Evolutionary conservation across 768 basidiomycete genomes (phyloP), one percentile per base, ranked within the genome.

Genomic region (Kwoniella sp.): DNA sequence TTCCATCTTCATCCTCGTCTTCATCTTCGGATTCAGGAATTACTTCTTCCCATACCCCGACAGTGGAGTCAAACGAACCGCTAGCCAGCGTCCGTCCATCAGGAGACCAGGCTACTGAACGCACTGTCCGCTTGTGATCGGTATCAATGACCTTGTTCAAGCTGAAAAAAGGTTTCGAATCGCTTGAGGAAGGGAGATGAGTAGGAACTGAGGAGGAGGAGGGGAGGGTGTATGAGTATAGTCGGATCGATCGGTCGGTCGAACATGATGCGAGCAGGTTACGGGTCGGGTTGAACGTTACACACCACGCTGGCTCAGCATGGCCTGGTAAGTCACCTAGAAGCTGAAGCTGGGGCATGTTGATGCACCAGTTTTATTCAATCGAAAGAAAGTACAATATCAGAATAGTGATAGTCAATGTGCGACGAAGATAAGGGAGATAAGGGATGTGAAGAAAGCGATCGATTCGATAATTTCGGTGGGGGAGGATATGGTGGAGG

Each of bases 251-350:
- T 80, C 92, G 96, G 81, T 99, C 96, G 6, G 90, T 87, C 4
- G 95, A 97, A 77, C 94, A 99, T 5, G 93, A 93, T 0, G 95
- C 92, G 15, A 99, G 82, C 21, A 94, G 74, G 0, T 90, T 86
- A 59, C 88, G 86, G 2, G 83, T 80, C 0, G 92, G 90, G 77
- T 95, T 95, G 91, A 92, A 98, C 5, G 90, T 86, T 27, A 90
- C 83, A 58, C 87, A 83, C 94, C 94, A 98, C 7, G 88, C 90
- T 58, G 90, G 85, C 67, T 92, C 91, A 29, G 87, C 84, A 78
- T 96, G 92, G 1, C 76, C 71, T 58, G 69, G 65, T 1, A 78
- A 68, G 15, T 69, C 71, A 1, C 70, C 63, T 19, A 80, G 46
- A 37, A 78, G 73, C 65, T 78, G 69, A 10, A 80, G 63, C 24